A percentile compares a stretch with the other conserved stretches of the same genome.
Conservation (phyloP, 2,329 filamentous ascomycete species). For the Helminthosporium solani region DNA sequence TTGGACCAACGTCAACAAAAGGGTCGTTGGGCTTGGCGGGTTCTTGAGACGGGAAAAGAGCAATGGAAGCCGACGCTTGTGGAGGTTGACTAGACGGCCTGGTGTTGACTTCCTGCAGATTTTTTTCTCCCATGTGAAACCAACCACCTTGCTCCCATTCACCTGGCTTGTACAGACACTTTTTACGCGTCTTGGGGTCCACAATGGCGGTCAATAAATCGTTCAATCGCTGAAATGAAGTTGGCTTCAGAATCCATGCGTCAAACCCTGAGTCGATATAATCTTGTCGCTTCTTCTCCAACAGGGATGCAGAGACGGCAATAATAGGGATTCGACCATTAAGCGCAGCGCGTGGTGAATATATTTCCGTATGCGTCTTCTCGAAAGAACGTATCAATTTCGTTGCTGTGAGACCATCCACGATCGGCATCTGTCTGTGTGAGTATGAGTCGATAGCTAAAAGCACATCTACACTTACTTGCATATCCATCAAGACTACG, state of each 20-base stretch:
- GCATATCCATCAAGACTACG: slow-evolving; percentile 88
- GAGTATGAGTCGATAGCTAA: not conserved
- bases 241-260: slow-evolving; percentile 87
- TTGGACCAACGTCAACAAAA: not conserved
- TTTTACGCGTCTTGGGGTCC: slow-evolving; percentile 57
- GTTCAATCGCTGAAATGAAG: slow-evolving; percentile 75
- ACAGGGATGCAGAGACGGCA: slow-evolving; percentile 79
- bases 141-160: slow-evolving; percentile 85
- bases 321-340: slow-evolving; percentile 77
- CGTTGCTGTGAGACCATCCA: slow-evolving; percentile 78
- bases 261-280: slow-evolving; percentile 83
- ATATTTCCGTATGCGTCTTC: slow-evolving; percentile 51
- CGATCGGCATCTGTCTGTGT: slow-evolving; percentile 76
- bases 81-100: slow-evolving; percentile 25
- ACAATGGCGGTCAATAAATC: slow-evolving; percentile 69
- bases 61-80: not conserved
- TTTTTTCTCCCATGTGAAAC: slow-evolving; percentile 58
- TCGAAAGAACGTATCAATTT: slow-evolving; percentile 81
- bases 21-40: not conserved
- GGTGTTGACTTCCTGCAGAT: slow-evolving; percentile 42
- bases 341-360: slow-evolving; percentile 59
- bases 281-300: slow-evolving; percentile 65
- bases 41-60: too few species aligned
- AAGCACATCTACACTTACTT: slow-evolving; percentile 57
- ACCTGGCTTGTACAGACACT: slow-evolving; percentile 69